phyloP scores from a whole-genome alignment of 768 basidiomycete species.

The Rhodosporidiobolus odoratus region DNA sequence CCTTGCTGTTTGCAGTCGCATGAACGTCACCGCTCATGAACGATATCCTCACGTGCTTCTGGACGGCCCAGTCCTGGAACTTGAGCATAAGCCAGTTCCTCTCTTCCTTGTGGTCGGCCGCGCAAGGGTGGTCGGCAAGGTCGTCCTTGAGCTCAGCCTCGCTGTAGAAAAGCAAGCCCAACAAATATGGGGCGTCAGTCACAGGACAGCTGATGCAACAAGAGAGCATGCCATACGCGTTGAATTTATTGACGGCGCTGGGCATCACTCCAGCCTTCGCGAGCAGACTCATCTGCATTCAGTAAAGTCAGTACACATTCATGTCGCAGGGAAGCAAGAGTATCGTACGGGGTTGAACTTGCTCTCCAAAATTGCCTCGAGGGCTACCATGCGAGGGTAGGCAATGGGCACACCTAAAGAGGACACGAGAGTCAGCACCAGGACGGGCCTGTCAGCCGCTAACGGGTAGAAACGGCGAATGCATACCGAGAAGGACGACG shows the following conservation, averaged over 20 bases:
- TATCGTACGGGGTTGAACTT: conserved; percentile 61
- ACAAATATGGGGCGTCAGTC: background rate
- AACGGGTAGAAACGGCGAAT: background rate
- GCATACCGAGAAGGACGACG: conserved; percentile 67
- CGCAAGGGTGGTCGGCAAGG: conserved; percentile 49
- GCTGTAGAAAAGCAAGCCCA: conserved; percentile 36
- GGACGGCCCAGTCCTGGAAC: conserved; percentile 65
- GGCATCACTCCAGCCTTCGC: conserved; percentile 55
- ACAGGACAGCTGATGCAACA: background rate
- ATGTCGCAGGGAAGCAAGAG: background rate
- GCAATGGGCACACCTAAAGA: conserved; percentile 52
- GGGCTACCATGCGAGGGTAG: conserved; percentile 74
- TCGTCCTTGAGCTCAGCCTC: conserved; percentile 86
- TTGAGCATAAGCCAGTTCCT: conserved; percentile 74
- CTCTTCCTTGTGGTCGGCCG: conserved; percentile 59
- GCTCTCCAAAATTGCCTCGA: conserved; percentile 62
- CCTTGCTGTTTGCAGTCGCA: conserved; percentile 57
- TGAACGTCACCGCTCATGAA: conserved; percentile 93
- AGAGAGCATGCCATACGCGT: conserved; percentile 53
- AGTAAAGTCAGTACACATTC: background rate
- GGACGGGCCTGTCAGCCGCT: too few relatives aligned
- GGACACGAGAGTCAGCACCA: background rate
- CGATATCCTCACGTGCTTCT: conserved; percentile 64
- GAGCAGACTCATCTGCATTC: conserved; percentile 56
- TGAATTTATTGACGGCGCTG: conserved; percentile 68